Percentiles rank a stretch among this genome's conserved stretches.
These are phyloP conservation scores for Salix dunnii DNA, from an alignment of 345 rosid genomes.

Conservation along the genomic window DNA sequence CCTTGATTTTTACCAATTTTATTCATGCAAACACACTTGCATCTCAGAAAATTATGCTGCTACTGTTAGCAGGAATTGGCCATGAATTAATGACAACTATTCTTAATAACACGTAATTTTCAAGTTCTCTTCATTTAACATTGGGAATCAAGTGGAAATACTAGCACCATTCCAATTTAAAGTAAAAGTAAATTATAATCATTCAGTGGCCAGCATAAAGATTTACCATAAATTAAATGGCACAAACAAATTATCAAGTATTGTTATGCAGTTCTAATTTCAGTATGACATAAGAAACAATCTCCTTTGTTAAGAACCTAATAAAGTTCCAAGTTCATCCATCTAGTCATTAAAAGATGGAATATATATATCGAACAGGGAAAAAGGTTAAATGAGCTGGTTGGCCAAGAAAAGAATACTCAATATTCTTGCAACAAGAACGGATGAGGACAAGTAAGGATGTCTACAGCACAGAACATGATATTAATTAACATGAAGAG, in stretches of 20 bases:
- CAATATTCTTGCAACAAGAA: background rate
- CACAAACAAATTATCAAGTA: background rate
- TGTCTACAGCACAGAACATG: background rate
- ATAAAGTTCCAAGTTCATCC: background rate
- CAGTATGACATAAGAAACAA: background rate
- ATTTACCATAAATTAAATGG: constrained; percentile 1
- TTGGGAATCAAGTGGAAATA: background rate
- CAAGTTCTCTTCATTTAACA: background rate
- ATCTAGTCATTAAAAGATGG: background rate
- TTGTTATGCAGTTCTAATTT: background rate
- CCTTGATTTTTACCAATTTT: background rate
- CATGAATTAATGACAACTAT: background rate
- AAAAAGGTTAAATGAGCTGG: background rate
- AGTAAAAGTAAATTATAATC: background rate
- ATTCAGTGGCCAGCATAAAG: background rate
- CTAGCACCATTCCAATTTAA: background rate
- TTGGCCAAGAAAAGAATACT: background rate
- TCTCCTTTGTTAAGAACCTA: background rate
- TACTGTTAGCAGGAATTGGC: constrained; percentile 1
- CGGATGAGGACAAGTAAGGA: background rate
- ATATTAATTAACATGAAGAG: background rate
- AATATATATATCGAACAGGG: background rate
- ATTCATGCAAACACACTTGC: background rate
- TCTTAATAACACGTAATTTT: background rate
- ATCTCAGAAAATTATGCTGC: background rate